These are phyloP conservation scores for Xenoacremonium recifei DNA, from an alignment of 2,329 filamentous ascomycete species.

Conservation along the genomic window DNA sequence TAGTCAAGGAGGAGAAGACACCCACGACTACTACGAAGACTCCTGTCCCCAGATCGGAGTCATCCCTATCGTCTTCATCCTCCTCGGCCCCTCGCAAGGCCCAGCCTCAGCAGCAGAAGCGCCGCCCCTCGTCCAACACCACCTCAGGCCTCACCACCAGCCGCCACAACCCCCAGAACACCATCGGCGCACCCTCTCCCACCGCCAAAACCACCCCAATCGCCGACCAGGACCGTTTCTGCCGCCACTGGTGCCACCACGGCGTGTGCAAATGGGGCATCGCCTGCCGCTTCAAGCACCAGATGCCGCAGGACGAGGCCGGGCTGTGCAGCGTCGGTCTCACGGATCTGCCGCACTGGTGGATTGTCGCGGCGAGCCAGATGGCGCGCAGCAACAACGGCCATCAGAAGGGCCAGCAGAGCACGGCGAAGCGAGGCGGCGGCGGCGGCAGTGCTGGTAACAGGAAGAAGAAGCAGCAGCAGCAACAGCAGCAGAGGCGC, in stretches of 20 bases:
- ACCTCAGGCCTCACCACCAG: conserved; percentile 15
- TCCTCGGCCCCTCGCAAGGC: not conserved
- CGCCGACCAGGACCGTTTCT: not conserved
- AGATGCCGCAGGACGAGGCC: conserved; percentile 43
- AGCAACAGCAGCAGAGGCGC: no score
- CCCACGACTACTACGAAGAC: no score
- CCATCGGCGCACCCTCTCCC: not conserved
- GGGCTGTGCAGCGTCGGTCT: conserved; percentile 44
- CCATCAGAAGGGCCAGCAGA: conserved; percentile 7
- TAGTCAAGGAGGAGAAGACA: not conserved
- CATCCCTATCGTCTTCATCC: no score
- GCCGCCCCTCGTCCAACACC: not conserved
- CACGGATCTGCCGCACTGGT: conserved; percentile 43
- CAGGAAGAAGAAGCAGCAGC: no score
- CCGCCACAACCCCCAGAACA: conserved; percentile 14
- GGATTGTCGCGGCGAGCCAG: no score
- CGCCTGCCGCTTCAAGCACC: conserved; percentile 44
- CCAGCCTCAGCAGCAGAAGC: conserved; percentile 1
- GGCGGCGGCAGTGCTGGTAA: no score
- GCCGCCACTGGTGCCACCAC: conserved; percentile 48
- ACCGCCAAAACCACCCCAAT: not conserved
- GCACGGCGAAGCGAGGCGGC: no score
- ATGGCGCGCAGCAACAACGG: conserved; percentile 15
- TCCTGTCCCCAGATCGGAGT: not conserved
- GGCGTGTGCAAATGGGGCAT: conserved; percentile 46